Evolutionary conservation across 805 yeast species (phyloP).

Genomic region (Saccharomycopsis fodiens): DNA sequence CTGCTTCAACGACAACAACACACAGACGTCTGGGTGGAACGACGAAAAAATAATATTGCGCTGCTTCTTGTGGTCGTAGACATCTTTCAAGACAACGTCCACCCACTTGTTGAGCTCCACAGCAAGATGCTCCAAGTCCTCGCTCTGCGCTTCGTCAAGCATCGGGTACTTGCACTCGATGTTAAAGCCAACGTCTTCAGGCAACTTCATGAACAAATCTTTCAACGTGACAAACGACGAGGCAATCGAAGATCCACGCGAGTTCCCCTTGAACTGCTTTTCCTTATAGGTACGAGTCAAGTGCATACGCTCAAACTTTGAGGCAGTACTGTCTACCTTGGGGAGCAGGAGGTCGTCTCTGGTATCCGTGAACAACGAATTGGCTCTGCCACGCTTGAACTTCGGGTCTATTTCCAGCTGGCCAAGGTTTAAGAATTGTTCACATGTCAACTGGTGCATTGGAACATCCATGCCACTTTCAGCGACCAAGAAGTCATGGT

Average conservation of each 20-base stretch:
- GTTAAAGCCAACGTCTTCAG: conserved; percentile 82
- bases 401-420: conserved; percentile 20
- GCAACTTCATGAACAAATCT: conserved; percentile 76
- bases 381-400: conserved; percentile 3
- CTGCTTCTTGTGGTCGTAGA: conserved; percentile 70
- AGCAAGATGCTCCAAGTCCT: conserved; percentile 79
- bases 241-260: conserved; percentile 82
- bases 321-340: conserved; percentile 22
- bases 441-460: conserved; percentile 85
- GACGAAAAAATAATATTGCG: conserved; percentile 87
- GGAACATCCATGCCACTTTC: conserved; percentile 96
- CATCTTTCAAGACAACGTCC: conserved; percentile 73
- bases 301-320: conserved; percentile 55
- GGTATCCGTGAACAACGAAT: conserved; percentile 4
- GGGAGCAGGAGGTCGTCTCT: neutral
- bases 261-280: conserved; percentile 87
- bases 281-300: conserved; percentile 82
- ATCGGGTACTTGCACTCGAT: conserved; percentile 93
- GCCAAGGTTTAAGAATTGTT: conserved; percentile 66
- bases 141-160: conserved; percentile 86
- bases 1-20: conserved; percentile 80
- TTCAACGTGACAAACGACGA: conserved; percentile 84
- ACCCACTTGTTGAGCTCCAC: conserved; percentile 82
- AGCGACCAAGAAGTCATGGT: conserved; percentile 90
- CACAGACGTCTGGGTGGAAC: conserved; percentile 90